A percentile compares a stretch with the other conserved stretches of the same genome.
Evolutionary conservation across 106 monocot genomes (phyloP).

Genomic region (Apostasia ramifera): DNA sequence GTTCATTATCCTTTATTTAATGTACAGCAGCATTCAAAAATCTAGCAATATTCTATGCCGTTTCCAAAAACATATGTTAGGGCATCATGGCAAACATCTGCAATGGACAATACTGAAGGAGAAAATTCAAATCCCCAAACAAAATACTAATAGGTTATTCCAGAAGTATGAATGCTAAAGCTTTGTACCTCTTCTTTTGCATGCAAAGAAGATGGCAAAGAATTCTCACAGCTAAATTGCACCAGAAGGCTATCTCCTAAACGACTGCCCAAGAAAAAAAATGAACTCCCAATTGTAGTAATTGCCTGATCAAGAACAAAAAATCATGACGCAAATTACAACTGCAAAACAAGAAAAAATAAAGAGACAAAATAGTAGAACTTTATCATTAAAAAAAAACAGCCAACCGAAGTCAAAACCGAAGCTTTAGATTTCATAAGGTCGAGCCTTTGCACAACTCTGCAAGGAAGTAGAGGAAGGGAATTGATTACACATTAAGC

Average conservation of each 20-base stretch:
- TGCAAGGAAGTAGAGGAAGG: conserved; percentile 22
- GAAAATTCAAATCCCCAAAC: no score
- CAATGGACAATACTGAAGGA: no score
- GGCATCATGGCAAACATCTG: no score
- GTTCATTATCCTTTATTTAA: no score
- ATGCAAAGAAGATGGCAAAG: conserved; percentile 25
- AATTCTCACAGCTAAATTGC: conserved; percentile 65
- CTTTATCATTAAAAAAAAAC: background rate
- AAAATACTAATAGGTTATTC: no score
- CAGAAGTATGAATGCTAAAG: background rate
- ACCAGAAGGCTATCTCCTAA: conserved; percentile 95
- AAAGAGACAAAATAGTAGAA: conserved; percentile 4
- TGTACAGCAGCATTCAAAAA: no score
- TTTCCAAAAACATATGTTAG: no score
- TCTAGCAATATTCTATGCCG: no score
- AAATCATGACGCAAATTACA: background rate
- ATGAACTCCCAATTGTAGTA: conserved; percentile 74
- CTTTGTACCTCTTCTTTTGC: conserved; percentile 62
- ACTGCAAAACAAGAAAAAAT: background rate
- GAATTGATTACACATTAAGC: background rate
- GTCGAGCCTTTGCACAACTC: conserved; percentile 82
- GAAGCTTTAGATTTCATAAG: conserved; percentile 90
- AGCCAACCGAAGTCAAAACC: conserved; percentile 79
- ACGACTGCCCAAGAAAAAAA: conserved; percentile 96
- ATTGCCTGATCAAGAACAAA: conserved; percentile 43